Evolutionary conservation across 2,329 filamentous ascomycete genomes (phyloP).

Genomic region (Diplodia corticola): DNA sequence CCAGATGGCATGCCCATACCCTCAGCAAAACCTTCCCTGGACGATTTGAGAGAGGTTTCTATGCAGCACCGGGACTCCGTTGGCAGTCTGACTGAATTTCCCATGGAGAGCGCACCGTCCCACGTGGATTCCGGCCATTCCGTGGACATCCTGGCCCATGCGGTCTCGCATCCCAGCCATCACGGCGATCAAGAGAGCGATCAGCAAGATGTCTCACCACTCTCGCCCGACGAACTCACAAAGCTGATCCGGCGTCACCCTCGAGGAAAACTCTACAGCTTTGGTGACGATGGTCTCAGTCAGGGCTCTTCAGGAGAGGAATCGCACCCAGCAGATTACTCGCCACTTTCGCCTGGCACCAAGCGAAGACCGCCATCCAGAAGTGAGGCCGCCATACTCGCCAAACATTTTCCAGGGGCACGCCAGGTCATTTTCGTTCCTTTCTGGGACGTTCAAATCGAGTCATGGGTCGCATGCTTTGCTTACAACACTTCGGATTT

Average conservation of each 20-base stretch:
- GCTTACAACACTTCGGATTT: conserved; percentile 42
- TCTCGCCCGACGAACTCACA: conserved; percentile 26
- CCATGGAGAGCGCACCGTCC: not conserved
- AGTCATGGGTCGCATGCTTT: conserved; percentile 50
- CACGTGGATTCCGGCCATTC: conserved; percentile 17
- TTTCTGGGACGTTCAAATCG: conserved; percentile 51
- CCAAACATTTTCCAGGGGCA: conserved; percentile 49
- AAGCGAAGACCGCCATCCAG: conserved; percentile 24
- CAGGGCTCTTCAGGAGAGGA: conserved; percentile 33
- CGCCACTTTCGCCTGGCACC: conserved; percentile 11
- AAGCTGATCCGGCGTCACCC: conserved; percentile 34
- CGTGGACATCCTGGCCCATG: not conserved
- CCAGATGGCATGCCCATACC: not conserved
- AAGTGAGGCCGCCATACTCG: conserved; percentile 42
- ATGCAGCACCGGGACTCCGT: not conserved
- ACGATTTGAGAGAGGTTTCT: not conserved
- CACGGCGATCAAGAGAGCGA: not conserved
- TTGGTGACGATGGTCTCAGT: conserved; percentile 33
- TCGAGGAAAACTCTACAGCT: conserved; percentile 38
- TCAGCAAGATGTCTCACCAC: conserved; percentile 24
- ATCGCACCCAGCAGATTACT: conserved; percentile 21
- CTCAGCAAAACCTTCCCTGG: conserved; percentile 5
- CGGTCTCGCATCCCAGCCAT: not conserved
- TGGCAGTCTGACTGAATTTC: not conserved
- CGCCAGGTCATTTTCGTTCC: conserved; percentile 53